Base-by-base conservation (phyloP, 2,329 filamentous ascomycete genomes). In the Sarocladium oryzae region DNA sequence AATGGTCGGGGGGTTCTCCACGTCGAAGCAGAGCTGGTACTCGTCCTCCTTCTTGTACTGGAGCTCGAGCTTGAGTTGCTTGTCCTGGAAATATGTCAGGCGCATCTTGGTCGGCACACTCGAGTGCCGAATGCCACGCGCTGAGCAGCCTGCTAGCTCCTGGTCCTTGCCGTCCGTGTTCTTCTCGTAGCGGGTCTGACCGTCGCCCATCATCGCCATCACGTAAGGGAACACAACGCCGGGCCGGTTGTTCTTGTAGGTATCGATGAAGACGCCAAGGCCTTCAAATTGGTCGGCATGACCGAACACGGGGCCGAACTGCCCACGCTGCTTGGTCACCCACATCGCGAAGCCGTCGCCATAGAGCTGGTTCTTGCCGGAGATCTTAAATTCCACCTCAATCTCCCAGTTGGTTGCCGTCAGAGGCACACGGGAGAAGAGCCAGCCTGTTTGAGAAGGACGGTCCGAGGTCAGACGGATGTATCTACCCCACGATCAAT, bases 391-490 rank as follows among this genome's bases (percentile, higher is more conserved):
- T 66, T 97, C 93, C 57, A 97, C 80, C 69, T 95, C 88, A 58
- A 99, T 86, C 79, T 97, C 89, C 93, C 93, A 99, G 73, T 99
- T 99, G 37, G 92, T 99, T 41, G 93, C 93, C 9, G 93, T 99
- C 61, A 99, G 73, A 24, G 93, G 93, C 48, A 97, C 89, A 54
- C 91, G 82, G 46, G 91, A 96, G 74, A 92, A 97, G 58, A 97
- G 76, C 88, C 88, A 96, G 63, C 93, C 93, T 62, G 84, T 81
- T 71, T 95, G 89, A 61, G 92, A 96, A 54, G 88, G 88, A 56
- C 87, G 85, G 71, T 97, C 90, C 53, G 89, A 88, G 26, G 91
- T 91, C 52, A 99, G 82, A 60, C 93, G 90, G 60, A 99, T 86
- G 71, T 97, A 96, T 70, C 87, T 91, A 63, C 35, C 30, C 32